Base-by-base conservation (phyloP, 176 grass and related monocot genomes). In the Elaeis guineensis region DNA sequence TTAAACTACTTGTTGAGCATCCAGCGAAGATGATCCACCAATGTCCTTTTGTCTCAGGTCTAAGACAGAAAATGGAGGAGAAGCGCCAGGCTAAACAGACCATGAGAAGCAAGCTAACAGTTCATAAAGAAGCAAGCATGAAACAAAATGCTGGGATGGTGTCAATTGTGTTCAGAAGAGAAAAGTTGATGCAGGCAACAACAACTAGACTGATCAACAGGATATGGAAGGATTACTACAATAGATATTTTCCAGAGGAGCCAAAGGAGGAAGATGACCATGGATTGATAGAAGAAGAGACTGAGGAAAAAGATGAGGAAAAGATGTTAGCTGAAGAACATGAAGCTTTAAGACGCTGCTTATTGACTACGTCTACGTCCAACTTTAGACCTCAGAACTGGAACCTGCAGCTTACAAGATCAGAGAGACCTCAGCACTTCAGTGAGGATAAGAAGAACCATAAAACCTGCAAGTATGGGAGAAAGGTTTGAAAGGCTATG, bases 401-500 rank as follows among this genome's bases (percentile, higher is more conserved):
- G 94, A 73, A 19, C 65, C 21, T 98, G 88, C 48, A 79, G 64
- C 88, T 69, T 98, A 88, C 69, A 68, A 93, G 72, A 49, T 83
- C 14, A 78, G 16, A 75, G 78, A 85, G 50, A 68, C 65, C 88
- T 78, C 82, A 98, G 18, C 92, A 83, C 83, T 83, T 98, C 44
- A 52, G 58, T 25, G 74, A 79, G 52, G 77, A 73, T 3, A 23
- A 23, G 23, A 39, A 56, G 7, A 82, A 65, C 72, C 77, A 61
- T 78, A 79, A 76, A 28, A 89, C 82, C 52, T 86, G 70, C 65
- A 98, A 93, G 57, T 53, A 66, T 75, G 82, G 94, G 16, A 82
- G 94, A 81, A 98, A 98, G 88, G 94, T 54, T 75, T 98, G 69
- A 98, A 75, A 66, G 80, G 88, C 35, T 93, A 86, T 72, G 82